phyloP scores from a whole-genome alignment of 169 alveolate species.

The Cryptosporidium andersoni region DNA sequence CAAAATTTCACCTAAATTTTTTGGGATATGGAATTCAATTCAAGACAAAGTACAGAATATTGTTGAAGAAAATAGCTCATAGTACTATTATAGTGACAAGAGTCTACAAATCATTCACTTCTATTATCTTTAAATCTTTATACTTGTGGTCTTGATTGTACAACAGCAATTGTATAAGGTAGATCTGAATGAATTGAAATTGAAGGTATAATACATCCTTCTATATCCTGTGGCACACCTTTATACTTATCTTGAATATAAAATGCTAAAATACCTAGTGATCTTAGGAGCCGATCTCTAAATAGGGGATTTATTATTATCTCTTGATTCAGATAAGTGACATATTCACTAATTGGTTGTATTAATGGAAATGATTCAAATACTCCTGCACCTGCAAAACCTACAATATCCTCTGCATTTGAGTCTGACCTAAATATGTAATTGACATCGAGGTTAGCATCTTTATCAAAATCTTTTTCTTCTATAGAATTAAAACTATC shows the following conservation, averaged over 20 bases:
- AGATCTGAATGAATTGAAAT: neutral
- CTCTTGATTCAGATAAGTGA: conserved; percentile 13
- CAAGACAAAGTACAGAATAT: conserved; percentile 48
- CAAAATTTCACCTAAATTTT: neutral
- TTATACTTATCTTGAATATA: conserved; percentile 65
- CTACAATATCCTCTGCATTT: conserved; percentile 91
- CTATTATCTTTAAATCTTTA: neutral
- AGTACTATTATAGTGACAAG: neutral
- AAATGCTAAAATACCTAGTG: conserved; percentile 32
- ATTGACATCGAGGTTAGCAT: conserved; percentile 43
- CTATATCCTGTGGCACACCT: conserved; percentile 48
- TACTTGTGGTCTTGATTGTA: conserved; percentile 70
- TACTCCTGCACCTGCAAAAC: conserved; percentile 93
- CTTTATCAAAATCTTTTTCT: neutral
- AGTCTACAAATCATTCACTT: neutral
- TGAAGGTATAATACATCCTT: conserved; percentile 46
- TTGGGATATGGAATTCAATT: conserved; percentile 35
- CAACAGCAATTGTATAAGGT: conserved; percentile 33
- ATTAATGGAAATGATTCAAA: conserved; percentile 85
- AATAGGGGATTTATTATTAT: conserved; percentile 9
- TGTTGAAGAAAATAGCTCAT: neutral
- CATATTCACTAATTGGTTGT: conserved; percentile 8
- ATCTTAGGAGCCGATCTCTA: conserved; percentile 4
- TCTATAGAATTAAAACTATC: neutral
- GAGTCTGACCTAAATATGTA: conserved; percentile 86